A percentile compares a stretch with the other conserved stretches of the same genome.
phyloP scores from a whole-genome alignment of 2,329 filamentous ascomycete species.

The Diaporthe citri region DNA sequence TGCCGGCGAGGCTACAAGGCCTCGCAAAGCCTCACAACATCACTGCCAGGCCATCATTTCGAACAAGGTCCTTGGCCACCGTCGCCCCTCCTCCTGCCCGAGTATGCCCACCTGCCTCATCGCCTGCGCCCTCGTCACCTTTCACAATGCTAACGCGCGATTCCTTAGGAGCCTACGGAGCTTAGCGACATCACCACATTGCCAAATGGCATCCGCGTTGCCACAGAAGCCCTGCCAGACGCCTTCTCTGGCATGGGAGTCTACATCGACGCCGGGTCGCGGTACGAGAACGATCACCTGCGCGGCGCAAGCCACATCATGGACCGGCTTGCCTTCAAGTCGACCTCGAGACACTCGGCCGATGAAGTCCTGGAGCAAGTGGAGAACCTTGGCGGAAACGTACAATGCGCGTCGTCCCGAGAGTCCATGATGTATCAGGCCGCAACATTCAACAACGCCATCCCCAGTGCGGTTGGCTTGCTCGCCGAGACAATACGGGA shows the following conservation, averaged over 20 bases:
- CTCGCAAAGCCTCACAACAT: constrained; percentile 33
- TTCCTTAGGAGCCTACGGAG: constrained; percentile 80
- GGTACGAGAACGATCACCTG: constrained; percentile 88
- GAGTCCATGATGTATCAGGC: constrained; percentile 99
- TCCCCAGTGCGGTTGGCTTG: constrained; percentile 83
- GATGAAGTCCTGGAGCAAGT: constrained; percentile 91
- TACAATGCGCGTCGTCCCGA: constrained; percentile 94
- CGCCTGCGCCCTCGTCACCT: not conserved
- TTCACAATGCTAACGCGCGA: constrained; percentile 7
- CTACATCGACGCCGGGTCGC: constrained; percentile 94
- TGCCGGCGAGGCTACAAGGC: constrained; percentile 36
- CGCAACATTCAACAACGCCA: constrained; percentile 94
- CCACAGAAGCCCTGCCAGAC: constrained; percentile 92
- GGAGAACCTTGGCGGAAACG: constrained; percentile 92
- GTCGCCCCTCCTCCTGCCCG: constrained; percentile 35
- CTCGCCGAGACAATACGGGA: constrained; percentile 95
- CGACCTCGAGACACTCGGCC: constrained; percentile 76
- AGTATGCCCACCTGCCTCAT: constrained; percentile 20
- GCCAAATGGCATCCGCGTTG: constrained; percentile 92
- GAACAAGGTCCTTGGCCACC: constrained; percentile 36
- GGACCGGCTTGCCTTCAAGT: constrained; percentile 95
- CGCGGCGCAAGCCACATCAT: constrained; percentile 96
- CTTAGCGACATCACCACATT: constrained; percentile 90
- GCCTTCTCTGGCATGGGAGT: constrained; percentile 96
- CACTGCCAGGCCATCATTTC: constrained; percentile 34